Percentiles rank a stretch among this genome's conserved stretches.
Evolutionary conservation across 1,284 basidiomycete species (phyloP).

Genomic region (Sporisorium graminicola): DNA sequence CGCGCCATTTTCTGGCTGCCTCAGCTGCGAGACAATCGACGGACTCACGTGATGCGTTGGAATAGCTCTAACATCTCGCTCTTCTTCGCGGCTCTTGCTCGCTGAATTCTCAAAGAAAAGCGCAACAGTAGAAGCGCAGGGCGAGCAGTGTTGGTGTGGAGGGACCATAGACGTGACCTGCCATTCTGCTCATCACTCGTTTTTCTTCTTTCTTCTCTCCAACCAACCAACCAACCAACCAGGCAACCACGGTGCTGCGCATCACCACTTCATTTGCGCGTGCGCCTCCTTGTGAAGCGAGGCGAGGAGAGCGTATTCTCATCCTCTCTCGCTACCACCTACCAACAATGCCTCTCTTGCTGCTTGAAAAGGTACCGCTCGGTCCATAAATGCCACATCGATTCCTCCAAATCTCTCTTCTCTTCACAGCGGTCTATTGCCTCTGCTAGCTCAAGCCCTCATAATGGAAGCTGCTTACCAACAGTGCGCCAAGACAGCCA

Average conservation of each 20-base stretch:
- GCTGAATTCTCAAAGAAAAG: too few species aligned
- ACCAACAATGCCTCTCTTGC: slow-evolving; percentile 1
- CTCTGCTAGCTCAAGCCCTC: not conserved
- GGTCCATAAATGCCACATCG: not conserved
- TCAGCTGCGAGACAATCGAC: not conserved
- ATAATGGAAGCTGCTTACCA: slow-evolving; percentile 19
- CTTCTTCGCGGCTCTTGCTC: too few species aligned
- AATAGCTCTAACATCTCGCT: not conserved
- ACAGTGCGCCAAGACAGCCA: slow-evolving; percentile 23
- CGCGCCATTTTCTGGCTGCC: not conserved
- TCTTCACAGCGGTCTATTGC: too few species aligned
- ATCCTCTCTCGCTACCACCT: too few species aligned
- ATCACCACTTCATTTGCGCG: not conserved
- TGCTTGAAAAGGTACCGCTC: not conserved
- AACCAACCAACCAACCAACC: too few species aligned
- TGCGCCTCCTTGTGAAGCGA: not conserved
- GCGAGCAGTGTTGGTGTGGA: slow-evolving; percentile 6
- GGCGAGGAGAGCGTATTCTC: too few species aligned
- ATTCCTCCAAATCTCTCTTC: not conserved
- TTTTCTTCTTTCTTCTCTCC: not conserved
- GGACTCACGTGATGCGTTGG: not conserved
- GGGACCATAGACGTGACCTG: slow-evolving; percentile 2
- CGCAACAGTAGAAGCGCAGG: not conserved
- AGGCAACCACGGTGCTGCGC: too few species aligned
- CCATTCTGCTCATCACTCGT: slow-evolving; percentile 11